Base-by-base conservation (phyloP, 2,329 filamentous ascomycete species). In the Talaromyces atroroseus region DNA sequence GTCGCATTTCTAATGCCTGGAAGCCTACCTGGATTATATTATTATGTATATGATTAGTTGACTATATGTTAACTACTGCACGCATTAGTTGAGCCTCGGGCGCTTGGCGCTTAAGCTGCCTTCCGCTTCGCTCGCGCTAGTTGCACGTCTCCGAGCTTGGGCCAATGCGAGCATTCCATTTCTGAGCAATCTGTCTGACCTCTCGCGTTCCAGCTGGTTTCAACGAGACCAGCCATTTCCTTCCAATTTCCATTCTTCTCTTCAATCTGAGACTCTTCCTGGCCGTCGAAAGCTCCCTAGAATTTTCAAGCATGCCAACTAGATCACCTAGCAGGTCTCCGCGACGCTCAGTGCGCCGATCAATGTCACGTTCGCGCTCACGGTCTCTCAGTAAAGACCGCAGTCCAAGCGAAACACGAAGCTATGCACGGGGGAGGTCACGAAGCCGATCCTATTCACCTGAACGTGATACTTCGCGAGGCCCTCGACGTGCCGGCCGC, bases 401-500 rank as follows among this genome's bases (percentile, higher is more conserved):
- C 48, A 70, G 66, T 57, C 63, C 64, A 8, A 65, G 44, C 66
- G 38, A 60, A 52, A 24, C 62, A 60, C 64, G 60, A 46, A 65
- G 63, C 54, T 69, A 68, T 60, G 65, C 62, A 40, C 65, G 60
- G 38, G 63, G 64, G 49, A 67, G 59, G 57, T 69, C 65, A 56
- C 58, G 57, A 45, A 65, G 64, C 54, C 65, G 64, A 34, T 71
- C 69, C 40, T 58, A 54, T 21, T 68, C 68, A 20, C 66, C 62
- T 47, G 63, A 62, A 21, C 61, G 64, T 55, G 63, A 64, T 40
- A 64, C 61, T 56, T 68, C 68, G 21, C 67, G 69, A 57, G 75
- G 70, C 59, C 67, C 64, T 54, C 74, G 63, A 73, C 76, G 62
- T 69, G 74, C 66, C 66, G 72, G 56, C 70, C 69, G 58, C 60